Conservation (phyloP, 2,329 filamentous ascomycete genomes). For the Penicillium paneum region DNA sequence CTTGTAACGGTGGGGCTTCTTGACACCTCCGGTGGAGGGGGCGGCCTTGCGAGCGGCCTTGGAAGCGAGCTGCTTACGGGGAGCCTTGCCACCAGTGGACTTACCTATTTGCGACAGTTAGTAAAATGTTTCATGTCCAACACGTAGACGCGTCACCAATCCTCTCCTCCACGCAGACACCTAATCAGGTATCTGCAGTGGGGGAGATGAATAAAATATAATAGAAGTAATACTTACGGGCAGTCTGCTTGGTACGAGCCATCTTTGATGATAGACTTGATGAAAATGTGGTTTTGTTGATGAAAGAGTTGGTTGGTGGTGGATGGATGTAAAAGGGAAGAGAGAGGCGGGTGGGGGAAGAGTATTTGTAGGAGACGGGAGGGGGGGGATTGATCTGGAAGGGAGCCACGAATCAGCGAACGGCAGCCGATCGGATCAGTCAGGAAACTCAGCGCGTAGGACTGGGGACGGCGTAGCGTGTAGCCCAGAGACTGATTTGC, state of each 20-base stretch:
- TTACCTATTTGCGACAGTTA: constrained; percentile 55
- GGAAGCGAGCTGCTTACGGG: constrained; percentile 95
- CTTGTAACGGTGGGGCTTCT: constrained; percentile 92
- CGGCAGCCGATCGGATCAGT: constrained; percentile 15
- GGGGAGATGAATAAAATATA: constrained; percentile 11
- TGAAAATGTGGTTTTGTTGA: constrained; percentile 29
- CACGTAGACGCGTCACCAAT: constrained; percentile 15
- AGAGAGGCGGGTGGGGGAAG: constrained; percentile 39
- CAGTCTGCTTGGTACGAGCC: constrained; percentile 54
- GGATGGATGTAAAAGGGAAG: constrained; percentile 37
- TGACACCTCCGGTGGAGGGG: constrained; percentile 93
- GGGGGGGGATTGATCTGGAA: constrained; percentile 37
- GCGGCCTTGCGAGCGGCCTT: constrained; percentile 99
- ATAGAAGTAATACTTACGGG: constrained; percentile 43
- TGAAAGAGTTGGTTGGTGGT: constrained; percentile 29
- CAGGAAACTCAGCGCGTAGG: constrained; percentile 22
- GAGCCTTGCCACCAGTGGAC: constrained; percentile 70
- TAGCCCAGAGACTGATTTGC: constrained; percentile 35
- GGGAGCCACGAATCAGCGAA: constrained; percentile 19
- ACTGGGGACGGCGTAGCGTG: constrained; percentile 17
- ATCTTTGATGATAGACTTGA: constrained; percentile 40
- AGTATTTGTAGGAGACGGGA: constrained; percentile 41
- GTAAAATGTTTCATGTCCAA: constrained; percentile 22
- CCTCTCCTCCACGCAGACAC: too few relatives aligned
- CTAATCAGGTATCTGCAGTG: constrained; percentile 13